Base-by-base conservation (phyloP, 2,329 filamentous ascomycete genomes). In the Mollisiaceae sp. region DNA sequence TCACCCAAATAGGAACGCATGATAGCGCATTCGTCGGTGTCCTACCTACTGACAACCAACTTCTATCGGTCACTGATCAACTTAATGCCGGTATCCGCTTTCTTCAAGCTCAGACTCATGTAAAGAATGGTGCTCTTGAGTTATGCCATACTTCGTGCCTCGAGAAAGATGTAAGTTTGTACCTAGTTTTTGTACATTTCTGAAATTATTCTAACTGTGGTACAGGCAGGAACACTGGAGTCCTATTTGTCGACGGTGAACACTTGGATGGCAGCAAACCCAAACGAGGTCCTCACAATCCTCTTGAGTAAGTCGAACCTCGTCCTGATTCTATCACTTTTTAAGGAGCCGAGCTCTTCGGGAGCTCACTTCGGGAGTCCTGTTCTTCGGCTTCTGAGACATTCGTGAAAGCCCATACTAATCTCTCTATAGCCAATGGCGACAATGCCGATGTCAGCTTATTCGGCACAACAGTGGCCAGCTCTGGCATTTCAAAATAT, bases 1-100 rank as follows among this genome's bases (percentile, higher is more conserved):
- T 95, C 70, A 93, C 91, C 1, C 85, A 93, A 75, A 86, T 95
- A 71, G 90, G 88, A 27, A 82, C 89, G 3, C 89, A 92, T 77
- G 84, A 91, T 78, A 86, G 85, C 2, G 71, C 75, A 1, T 77
- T 77, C 32, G 75, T 75, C 8, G 75, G 75, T 4, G 38, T 65
- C 11, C 59, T 75, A 12, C 71, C 69, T 4, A 74, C 71, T 12
- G 67, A 76, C 18, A 89, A 90, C 74, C 89, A 92, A 72, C 82
- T 85, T 64, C 78, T 86, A 36, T 80, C 82, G 2, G 82, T 89
- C n/a, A 82, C 82, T 20, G 78, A 78, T 6, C 89, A 91, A 76
- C 81, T 92, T 15, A 76, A 85, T 65, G 77, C 84, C 38, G 89
- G 89, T 14, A 83, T 91, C 52, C 84, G 89, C n/a, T 89, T 87